Conservation (phyloP, 306 rosid species). For the Prinsepia uniflora region DNA sequence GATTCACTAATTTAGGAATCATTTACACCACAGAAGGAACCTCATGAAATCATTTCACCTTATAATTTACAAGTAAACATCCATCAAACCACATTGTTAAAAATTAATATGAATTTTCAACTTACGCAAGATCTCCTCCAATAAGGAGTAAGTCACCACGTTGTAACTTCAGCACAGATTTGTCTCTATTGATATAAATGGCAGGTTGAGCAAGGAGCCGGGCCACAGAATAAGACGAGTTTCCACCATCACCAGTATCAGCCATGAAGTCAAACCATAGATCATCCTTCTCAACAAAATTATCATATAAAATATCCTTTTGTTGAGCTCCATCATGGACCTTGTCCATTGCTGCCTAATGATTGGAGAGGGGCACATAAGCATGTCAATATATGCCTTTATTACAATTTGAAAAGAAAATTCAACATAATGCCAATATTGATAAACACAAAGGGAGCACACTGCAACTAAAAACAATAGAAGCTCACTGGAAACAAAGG, state of each 20-base stretch:
- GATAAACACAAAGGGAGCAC: not conserved
- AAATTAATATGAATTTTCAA: constrained; percentile 21
- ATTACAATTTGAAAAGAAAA: not conserved
- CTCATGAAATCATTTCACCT: constrained; percentile 5
- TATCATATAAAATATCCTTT: constrained; percentile 65
- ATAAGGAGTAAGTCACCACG: constrained; percentile 85
- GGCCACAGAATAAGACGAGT: constrained; percentile 90
- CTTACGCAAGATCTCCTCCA: constrained; percentile 99
- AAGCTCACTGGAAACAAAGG: not conserved
- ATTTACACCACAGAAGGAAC: constrained; percentile 14
- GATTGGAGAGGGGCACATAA: constrained; percentile 28
- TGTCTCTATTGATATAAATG: constrained; percentile 47
- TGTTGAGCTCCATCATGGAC: constrained; percentile 51
- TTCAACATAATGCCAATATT: not conserved
- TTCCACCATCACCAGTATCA: constrained; percentile 99
- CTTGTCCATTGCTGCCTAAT: constrained; percentile 95
- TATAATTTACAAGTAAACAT: constrained; percentile 20
- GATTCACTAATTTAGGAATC: constrained; percentile 4
- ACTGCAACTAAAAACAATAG: not conserved
- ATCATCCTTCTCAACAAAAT: constrained; percentile 69
- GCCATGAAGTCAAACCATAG: constrained; percentile 99
- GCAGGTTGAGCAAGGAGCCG: constrained; percentile 87
- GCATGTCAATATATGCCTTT: constrained; percentile 7
- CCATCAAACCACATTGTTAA: constrained; percentile 4
- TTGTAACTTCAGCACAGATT: constrained; percentile 49